A percentile compares a stretch with the other conserved stretches of the same genome.
Conservation (phyloP, 371 early-diverging fungal genomes). For the Syncephalastrum contaminatum region DNA sequence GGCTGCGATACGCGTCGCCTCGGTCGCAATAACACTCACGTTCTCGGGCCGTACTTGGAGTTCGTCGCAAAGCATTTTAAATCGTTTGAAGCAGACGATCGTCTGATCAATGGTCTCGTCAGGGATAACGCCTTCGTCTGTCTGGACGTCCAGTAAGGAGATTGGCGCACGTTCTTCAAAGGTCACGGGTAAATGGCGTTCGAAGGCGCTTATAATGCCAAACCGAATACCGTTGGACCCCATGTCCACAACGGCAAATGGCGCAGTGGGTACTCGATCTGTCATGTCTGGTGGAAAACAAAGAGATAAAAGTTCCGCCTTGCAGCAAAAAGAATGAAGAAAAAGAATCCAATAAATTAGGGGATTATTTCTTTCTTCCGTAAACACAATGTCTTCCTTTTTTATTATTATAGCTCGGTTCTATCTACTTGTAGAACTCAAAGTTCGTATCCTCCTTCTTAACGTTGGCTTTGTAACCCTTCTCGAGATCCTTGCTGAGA, state of each 20-base stretch:
- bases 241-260: slow-evolving; percentile 66
- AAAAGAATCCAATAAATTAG: too few relatives aligned
- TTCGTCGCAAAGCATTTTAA: slow-evolving; percentile 50
- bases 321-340: too few relatives aligned
- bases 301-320: neutral
- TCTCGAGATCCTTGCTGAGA: slow-evolving; percentile 97
- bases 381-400: too few relatives aligned
- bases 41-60: slow-evolving; percentile 36
- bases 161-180: slow-evolving; percentile 68
- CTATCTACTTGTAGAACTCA: slow-evolving; percentile 87
- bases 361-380: too few relatives aligned
- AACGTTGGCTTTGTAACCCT: slow-evolving; percentile 96
- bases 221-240: slow-evolving; percentile 73
- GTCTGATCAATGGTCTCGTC: slow-evolving; percentile 52
- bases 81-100: slow-evolving; percentile 53
- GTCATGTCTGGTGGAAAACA: neutral
- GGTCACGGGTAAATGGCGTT: slow-evolving; percentile 60
- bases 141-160: slow-evolving; percentile 58
- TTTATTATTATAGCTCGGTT: neutral
- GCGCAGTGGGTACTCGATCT: slow-evolving; percentile 23
- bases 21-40: slow-evolving; percentile 62
- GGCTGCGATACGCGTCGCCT: slow-evolving; percentile 59
- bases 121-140: slow-evolving; percentile 44
- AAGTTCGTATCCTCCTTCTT: slow-evolving; percentile 96
- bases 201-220: slow-evolving; percentile 54